Base-by-base conservation (phyloP, 768 basidiomycete species). In the Suillus plorans region DNA sequence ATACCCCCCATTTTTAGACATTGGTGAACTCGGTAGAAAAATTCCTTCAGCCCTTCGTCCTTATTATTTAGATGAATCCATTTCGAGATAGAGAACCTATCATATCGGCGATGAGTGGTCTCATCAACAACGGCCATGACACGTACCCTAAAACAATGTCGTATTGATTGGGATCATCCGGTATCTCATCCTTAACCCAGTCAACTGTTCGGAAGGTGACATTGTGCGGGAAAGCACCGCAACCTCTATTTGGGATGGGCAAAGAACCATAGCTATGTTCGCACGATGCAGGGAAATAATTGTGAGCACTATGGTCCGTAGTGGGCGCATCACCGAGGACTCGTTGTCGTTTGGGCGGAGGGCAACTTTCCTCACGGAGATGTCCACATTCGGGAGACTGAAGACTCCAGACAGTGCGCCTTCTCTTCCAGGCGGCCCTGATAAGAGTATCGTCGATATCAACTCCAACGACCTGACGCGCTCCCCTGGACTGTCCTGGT, bases 61-160 rank as follows among this genome's bases (percentile, higher is more conserved):
- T 91, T 90, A 13, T 81, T 80, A 68, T 95, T 89, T 12, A 97
- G 80, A 74, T 97, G 95, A 37, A 96, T 92, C 95, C 95, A 97
- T 76, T 95, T 97, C 0, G 94, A 86, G 52, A 96, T 77, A 0
- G 94, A 96, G 68, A 97, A 87, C 1, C 93, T 95, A 71, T 4
- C 39, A 49, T 5, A 41, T 36, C 22, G 10, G 13, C 62, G 31
- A 31, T 25, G 61, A 41, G 31, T 41, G 63, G 5, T 42, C 25
- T 20, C 25, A 6, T 59, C 41, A 28, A 31, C 39, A 59, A 59
- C 18, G 13, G 58, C 12, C 41, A 20, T 9, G 28, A 28, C 22
- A 76, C 89, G 67, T 70, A 95, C 95, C 88, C 95, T 42, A 95
- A 66, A 37, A 96, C 85, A 39, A 94, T 84, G 69, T 94, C 88